phyloP scores from a whole-genome alignment of 2,329 filamentous ascomycete species.

The Periconia sp. region DNA sequence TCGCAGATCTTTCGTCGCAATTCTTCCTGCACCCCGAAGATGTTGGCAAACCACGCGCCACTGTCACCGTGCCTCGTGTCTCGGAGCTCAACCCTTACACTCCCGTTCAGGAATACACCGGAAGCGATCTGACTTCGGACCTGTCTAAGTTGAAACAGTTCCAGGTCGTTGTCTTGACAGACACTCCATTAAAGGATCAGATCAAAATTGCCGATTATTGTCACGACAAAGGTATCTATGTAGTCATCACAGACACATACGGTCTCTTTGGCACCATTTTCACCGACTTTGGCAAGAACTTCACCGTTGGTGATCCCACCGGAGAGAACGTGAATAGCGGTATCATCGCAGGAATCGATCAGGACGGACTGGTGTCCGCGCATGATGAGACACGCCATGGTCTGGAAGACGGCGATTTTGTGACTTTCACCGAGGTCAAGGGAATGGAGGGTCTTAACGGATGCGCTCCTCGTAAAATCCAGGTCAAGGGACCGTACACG shows the following conservation, averaged over 20 bases:
- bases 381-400: slow-evolving; percentile 94
- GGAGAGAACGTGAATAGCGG: slow-evolving; percentile 86
- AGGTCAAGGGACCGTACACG: slow-evolving; percentile 91
- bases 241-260: slow-evolving; percentile 85
- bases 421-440: slow-evolving; percentile 90
- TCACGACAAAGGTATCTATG: slow-evolving; percentile 88
- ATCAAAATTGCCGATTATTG: slow-evolving; percentile 87
- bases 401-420: slow-evolving; percentile 92
- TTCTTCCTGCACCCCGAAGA: slow-evolving; percentile 92
- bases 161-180: slow-evolving; percentile 89
- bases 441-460: slow-evolving; percentile 89
- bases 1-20: slow-evolving; percentile 91
- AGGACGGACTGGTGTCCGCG: slow-evolving; percentile 87
- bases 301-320: slow-evolving; percentile 84
- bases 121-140: slow-evolving; percentile 69
- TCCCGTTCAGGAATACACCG: slow-evolving; percentile 74
- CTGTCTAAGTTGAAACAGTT: slow-evolving; percentile 83
- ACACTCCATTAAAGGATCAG: slow-evolving; percentile 78
- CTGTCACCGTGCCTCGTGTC: slow-evolving; percentile 83
- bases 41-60: slow-evolving; percentile 87
- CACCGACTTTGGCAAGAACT: slow-evolving; percentile 95
- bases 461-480: slow-evolving; percentile 82
- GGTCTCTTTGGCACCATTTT: slow-evolving; percentile 95
- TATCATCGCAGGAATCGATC: slow-evolving; percentile 86
- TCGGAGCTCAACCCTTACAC: slow-evolving; percentile 97